Conservation (phyloP, 2,329 filamentous ascomycete genomes). For the Erysiphe pulchra region DNA sequence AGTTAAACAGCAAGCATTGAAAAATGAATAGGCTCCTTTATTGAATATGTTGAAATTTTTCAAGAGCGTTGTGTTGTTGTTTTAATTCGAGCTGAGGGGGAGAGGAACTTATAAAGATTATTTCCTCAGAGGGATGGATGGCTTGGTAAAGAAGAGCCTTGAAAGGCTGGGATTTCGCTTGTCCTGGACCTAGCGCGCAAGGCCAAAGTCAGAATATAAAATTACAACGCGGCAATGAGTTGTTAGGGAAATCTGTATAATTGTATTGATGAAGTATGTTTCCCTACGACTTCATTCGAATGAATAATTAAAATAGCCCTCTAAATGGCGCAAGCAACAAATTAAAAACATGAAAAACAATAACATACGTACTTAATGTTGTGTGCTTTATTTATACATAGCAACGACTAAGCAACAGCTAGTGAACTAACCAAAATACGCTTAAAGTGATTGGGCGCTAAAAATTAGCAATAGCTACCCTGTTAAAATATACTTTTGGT, state of each 20-base stretch:
- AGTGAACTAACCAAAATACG: neutral
- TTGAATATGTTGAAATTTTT: neutral
- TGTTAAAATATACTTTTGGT: neutral
- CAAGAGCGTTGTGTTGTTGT: neutral
- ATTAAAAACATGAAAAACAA: no score
- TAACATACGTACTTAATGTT: neutral
- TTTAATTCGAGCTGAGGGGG: neutral
- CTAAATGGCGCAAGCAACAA: no score
- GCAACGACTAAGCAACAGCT: conserved; percentile 1
- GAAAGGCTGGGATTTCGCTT: neutral
- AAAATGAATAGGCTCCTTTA: neutral
- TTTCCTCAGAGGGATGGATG: neutral
- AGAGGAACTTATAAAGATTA: neutral
- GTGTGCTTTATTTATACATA: neutral
- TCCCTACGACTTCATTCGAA: no score
- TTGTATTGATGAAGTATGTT: no score
- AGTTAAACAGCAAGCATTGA: neutral
- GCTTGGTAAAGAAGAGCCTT: neutral
- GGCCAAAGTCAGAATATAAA: neutral
- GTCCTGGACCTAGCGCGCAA: neutral
- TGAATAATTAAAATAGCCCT: no score
- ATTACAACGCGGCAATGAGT: neutral
- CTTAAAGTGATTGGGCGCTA: neutral
- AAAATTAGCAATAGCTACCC: neutral
- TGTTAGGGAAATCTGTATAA: neutral